Base-by-base conservation (phyloP, 1,139 yeast species). In the Martiniozyma asiatica region DNA sequence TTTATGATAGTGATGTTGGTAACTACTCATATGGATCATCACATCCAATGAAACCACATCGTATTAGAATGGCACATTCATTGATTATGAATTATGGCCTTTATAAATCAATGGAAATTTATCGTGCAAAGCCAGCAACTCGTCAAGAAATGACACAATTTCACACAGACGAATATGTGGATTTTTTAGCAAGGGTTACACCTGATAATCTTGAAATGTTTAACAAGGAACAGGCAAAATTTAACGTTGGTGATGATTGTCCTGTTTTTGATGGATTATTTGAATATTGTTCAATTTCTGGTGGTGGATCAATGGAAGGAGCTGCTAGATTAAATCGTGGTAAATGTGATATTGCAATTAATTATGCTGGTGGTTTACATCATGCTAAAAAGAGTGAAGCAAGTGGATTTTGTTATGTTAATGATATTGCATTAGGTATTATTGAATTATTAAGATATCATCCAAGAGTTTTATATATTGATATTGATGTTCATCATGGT, bases 71-170 rank as follows among this genome's bases (percentile, higher is more conserved):
- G 97, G 94, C 97, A 6, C 97, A 89, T 56, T 80, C 94, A 21
- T 65, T 89, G 48, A 81, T 89, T 45, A 89, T 89, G 97, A 89
- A 89, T 60, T 89, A 89, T 53, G 98, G 97, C 2, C 66, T 89
- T 37, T 87, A 89, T 62, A 84, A 87, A 57, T 81, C 87, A 59
- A 89, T 89, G 96, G 97, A 89, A 56, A 87, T 89, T 33, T 87
- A 87, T 55, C 62, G 65, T 26, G 97, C 97, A 29, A 89, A 89
- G 55, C 97, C 98, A 0, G 98, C 98, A 25, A 87, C 98, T 19
- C 81, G 85, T 52, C 96, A 87, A 56, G 98, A 89, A 52, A 87
- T 89, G 96, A 85, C 96, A 48, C 97, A 89, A 58, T 87, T 89
- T 55, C 98, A 89, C 54, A 85, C 97, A 4, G 97, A 89, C 57